Evolutionary conservation across 1,139 yeast genomes (phyloP).

Genomic region (Debaryomycetaceae sp.): DNA sequence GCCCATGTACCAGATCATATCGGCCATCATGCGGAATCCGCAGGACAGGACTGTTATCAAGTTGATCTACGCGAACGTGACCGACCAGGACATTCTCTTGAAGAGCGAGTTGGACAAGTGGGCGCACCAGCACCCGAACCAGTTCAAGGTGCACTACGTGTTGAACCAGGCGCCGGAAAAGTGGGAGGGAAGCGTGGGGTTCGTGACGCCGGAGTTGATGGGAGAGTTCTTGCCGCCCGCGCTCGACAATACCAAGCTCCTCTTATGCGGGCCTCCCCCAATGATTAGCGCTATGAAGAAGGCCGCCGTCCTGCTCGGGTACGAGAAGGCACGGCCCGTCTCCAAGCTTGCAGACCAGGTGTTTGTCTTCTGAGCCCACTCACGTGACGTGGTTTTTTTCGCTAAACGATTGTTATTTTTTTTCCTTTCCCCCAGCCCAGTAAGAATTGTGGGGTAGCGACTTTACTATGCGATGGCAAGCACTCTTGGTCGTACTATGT

Average conservation of each 20-base stretch:
- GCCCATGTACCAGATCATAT: conserved; percentile 85
- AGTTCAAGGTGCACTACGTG: conserved; percentile 59
- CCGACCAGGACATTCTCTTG: conserved; percentile 68
- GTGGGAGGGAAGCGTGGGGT: conserved; percentile 82
- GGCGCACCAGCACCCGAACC: conserved; percentile 48
- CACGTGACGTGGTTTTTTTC: too few relatives aligned
- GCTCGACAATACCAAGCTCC: conserved; percentile 52
- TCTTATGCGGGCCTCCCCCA: conserved; percentile 94
- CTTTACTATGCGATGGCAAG: too few relatives aligned
- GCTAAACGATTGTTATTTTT: too few relatives aligned
- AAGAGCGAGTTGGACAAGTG: conserved; percentile 69
- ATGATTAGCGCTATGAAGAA: conserved; percentile 75
- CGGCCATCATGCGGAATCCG: conserved; percentile 68
- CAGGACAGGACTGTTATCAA: conserved; percentile 64
- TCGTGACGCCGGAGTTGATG: conserved; percentile 68
- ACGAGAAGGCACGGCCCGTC: conserved; percentile 78
- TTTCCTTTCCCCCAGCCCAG: too few relatives aligned
- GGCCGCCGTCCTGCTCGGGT: conserved; percentile 71
- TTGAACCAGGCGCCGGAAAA: conserved; percentile 65
- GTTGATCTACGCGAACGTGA: conserved; percentile 70
- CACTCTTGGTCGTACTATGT: too few relatives aligned
- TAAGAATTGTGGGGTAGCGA: too few relatives aligned
- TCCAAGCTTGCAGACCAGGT: conserved; percentile 90
- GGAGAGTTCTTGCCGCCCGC: conserved; percentile 57
- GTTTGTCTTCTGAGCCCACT: conserved; percentile 80